A percentile compares a stretch with the other conserved stretches of the same genome.
Evolutionary conservation across 495 filamentous ascomycete genomes (phyloP).

Genomic region (Daldinia bambusicola): DNA sequence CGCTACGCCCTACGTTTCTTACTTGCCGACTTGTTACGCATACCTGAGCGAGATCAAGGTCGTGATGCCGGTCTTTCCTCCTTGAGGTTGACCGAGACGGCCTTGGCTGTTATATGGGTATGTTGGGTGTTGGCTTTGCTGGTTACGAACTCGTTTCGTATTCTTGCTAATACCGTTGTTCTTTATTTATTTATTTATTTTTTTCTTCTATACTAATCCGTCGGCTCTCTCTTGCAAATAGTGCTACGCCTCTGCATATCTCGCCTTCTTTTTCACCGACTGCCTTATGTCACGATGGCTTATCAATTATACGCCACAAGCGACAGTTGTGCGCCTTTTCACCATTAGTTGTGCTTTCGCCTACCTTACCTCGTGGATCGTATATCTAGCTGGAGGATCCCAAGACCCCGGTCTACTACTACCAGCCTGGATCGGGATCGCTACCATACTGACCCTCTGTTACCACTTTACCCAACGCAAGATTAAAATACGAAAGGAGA

Average conservation of each 20-base stretch:
- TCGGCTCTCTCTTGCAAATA: conserved; percentile 45
- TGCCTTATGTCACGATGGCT: conserved; percentile 95
- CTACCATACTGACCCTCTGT: conserved; percentile 77
- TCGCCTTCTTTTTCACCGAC: conserved; percentile 91
- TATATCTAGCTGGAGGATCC: conserved; percentile 78
- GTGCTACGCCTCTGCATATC: conserved; percentile 84
- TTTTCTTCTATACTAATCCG: not conserved
- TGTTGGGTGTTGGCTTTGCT: conserved; percentile 45
- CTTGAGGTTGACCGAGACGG: conserved; percentile 77
- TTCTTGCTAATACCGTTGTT: not conserved
- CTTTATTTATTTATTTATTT: no score
- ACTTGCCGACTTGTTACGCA: conserved; percentile 46
- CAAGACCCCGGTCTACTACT: conserved; percentile 82
- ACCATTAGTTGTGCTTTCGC: conserved; percentile 82
- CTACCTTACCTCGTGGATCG: conserved; percentile 81
- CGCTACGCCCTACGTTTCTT: conserved; percentile 59
- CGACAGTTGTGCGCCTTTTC: conserved; percentile 83
- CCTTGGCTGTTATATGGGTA: conserved; percentile 86
- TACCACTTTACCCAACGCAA: conserved; percentile 86
- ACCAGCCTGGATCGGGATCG: conserved; percentile 86
- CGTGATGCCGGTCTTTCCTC: conserved; percentile 40
- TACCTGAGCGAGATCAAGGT: conserved; percentile 28
- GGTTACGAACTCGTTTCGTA: not conserved
- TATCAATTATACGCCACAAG: conserved; percentile 85
- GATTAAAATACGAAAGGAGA: conserved; percentile 83